Base-by-base conservation (phyloP, 202 grass and related monocot genomes). In the Zizania palustris region DNA sequence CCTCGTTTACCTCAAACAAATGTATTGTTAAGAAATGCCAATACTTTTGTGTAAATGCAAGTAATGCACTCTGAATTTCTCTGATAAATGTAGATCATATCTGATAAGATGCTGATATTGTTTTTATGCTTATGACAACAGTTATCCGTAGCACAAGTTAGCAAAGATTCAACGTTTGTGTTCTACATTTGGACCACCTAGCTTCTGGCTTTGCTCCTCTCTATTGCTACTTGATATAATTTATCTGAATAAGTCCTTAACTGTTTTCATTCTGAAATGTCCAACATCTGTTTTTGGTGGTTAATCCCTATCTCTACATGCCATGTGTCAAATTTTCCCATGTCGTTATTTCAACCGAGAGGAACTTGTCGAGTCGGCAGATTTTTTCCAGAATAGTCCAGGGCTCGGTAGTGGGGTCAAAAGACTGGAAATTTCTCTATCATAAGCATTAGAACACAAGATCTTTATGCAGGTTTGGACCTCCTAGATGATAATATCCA, bases 141-240 rank as follows among this genome's bases (percentile, higher is more conserved):
- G 5, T 44, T 68, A 3, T 50, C 28, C 75, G 84, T 38, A 56
- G n/a, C 19, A 9, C 11, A 58, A 36, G 11, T 20, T 76, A 34
- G 51, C 21, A 57, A 56, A 0, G 33, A 51, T 35, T 68, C 21
- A 53, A 19, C 5, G 41, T 83, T n/a, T 19, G 14, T 64, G 21
- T 43, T 69, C 22, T 50, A 71, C 5, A 59, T n/a, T 67, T 5
- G 34, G 34, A 67, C 9, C n/a, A 37, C 5, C 44, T 38, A 68
- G 67, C 46, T 48, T 51, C 9, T 3, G 7, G 20, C 0, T 35
- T 55, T 55, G 42, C 73, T 80, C 43, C 67, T 67, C 2, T 9
- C 19, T 49, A 14, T 79, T 70, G n/a, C 42, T 48, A 60, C 6
- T 69, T 49, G n/a, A 18, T 65, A 34, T 55, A 70, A 37, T 54